Conservation (phyloP, 306 rosid species). For the Vigna angularis region DNA sequence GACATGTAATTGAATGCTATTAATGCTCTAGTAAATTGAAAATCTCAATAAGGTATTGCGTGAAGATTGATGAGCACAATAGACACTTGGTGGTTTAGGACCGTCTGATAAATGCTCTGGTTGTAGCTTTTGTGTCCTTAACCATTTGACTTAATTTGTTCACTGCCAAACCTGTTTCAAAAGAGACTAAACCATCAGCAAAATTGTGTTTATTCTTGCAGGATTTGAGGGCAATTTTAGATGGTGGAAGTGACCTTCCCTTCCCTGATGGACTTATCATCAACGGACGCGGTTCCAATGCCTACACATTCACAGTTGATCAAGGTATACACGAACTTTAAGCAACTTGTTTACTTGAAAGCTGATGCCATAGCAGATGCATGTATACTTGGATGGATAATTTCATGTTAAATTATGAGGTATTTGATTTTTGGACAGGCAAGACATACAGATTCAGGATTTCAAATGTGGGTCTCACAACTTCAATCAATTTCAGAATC, state of each 20-base stretch:
- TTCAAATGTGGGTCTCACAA: slow-evolving; percentile 82
- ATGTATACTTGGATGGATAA: slow-evolving; percentile 9
- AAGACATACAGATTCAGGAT: slow-evolving; percentile 81
- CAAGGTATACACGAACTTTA: slow-evolving; percentile 55
- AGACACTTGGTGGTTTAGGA: not conserved
- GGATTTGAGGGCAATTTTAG: slow-evolving; percentile 86
- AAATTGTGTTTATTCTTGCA: slow-evolving; percentile 36
- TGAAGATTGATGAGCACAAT: not conserved
- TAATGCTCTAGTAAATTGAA: not conserved
- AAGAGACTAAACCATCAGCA: not conserved
- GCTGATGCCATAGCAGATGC: slow-evolving; percentile 2
- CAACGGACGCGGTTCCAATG: slow-evolving; percentile 79
- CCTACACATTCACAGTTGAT: slow-evolving; percentile 66
- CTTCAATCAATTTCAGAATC: slow-evolving; percentile 82
- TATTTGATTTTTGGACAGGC: slow-evolving; percentile 57
- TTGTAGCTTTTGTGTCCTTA: not conserved
- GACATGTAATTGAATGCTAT: not conserved
- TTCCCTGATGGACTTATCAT: slow-evolving; percentile 84
- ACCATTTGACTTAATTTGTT: not conserved
- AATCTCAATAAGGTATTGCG: not conserved
- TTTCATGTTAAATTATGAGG: slow-evolving; percentile 9
- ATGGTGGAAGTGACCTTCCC: slow-evolving; percentile 80
- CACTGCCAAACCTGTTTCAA: not conserved
- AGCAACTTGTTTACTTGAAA: not conserved
- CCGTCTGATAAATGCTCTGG: not conserved